Percentiles rank a stretch among this genome's conserved stretches.
These are phyloP conservation scores for Aspergillus bridgeri DNA, from an alignment of 495 filamentous ascomycete genomes.

Conservation along the genomic window DNA sequence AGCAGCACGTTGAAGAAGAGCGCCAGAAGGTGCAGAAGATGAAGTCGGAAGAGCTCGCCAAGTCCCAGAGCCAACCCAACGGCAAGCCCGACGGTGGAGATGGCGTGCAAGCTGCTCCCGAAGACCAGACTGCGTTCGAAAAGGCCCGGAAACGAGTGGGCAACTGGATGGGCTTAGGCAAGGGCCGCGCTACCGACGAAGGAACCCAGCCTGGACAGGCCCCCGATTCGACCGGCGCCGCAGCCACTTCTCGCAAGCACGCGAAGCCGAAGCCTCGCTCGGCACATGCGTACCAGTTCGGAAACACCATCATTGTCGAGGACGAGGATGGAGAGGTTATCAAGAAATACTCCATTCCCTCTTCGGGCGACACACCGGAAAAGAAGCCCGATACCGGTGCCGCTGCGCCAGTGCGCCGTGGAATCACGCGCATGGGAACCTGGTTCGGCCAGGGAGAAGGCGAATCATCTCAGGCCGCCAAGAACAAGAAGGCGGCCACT, in stretches of 20 bases:
- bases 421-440: slow-evolving; percentile 57
- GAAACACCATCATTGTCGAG: slow-evolving; percentile 96
- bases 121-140: slow-evolving; percentile 26
- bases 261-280: slow-evolving; percentile 46
- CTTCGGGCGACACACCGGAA: neutral
- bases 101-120: slow-evolving; percentile 29
- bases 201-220: slow-evolving; percentile 18
- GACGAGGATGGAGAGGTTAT: slow-evolving; percentile 97
- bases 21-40: slow-evolving; percentile 58
- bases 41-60: slow-evolving; percentile 40
- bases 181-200: slow-evolving; percentile 17
- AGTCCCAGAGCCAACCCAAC: slow-evolving; percentile 40
- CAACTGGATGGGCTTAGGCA: slow-evolving; percentile 42
- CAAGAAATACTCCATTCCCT: slow-evolving; percentile 88
- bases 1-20: slow-evolving; percentile 54
- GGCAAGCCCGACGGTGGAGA: slow-evolving; percentile 46
- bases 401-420: slow-evolving; percentile 42
- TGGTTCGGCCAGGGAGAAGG: slow-evolving; percentile 56
- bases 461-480: slow-evolving; percentile 37
- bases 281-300: slow-evolving; percentile 91
- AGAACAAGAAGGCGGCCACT: slow-evolving; percentile 29
- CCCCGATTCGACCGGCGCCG: slow-evolving; percentile 18
- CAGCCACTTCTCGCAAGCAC: slow-evolving; percentile 19
- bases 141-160: slow-evolving; percentile 36
- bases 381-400: slow-evolving; percentile 24